These are phyloP conservation scores for Dimargaris xerosporica DNA, from an alignment of 192 early-diverging fungal species.

Conservation along the genomic window DNA sequence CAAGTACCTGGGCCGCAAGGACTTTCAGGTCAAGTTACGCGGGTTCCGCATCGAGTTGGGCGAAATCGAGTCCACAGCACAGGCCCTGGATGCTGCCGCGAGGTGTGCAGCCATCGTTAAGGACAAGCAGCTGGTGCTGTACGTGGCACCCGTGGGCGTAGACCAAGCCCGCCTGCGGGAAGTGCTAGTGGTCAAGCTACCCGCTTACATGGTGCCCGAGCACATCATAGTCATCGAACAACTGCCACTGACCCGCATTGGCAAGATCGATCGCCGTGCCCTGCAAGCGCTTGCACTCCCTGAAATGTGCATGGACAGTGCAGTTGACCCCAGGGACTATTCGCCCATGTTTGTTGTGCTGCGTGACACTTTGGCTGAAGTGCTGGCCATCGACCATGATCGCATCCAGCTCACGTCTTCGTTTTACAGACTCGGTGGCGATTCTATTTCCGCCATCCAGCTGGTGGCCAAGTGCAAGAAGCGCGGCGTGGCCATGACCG, in stretches of 20 bases:
- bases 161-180: not conserved
- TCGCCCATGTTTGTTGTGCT: not conserved
- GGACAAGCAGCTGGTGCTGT: conserved; percentile 3
- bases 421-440: not conserved
- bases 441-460: conserved; percentile 11
- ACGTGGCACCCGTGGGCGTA: not conserved
- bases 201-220: conserved; percentile 5
- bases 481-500: not conserved
- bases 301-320: not conserved
- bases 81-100: not conserved
- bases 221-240: not conserved
- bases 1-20: not conserved
- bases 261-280: not conserved
- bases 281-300: not conserved
- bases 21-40: conserved; percentile 1
- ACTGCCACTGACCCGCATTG: not conserved
- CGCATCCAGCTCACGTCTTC: not conserved
- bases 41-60: conserved; percentile 9
- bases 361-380: not conserved
- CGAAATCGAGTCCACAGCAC: not conserved
- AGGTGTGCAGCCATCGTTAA: conserved; percentile 2
- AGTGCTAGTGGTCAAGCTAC: not conserved
- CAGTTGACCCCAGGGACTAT: no score
- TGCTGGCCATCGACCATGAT: not conserved
- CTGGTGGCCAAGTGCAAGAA: not conserved